Evolutionary conservation across 1,284 basidiomycete genomes (phyloP), one percentile per base, ranked within the genome.

Genomic region (Porodaedalea pini): DNA sequence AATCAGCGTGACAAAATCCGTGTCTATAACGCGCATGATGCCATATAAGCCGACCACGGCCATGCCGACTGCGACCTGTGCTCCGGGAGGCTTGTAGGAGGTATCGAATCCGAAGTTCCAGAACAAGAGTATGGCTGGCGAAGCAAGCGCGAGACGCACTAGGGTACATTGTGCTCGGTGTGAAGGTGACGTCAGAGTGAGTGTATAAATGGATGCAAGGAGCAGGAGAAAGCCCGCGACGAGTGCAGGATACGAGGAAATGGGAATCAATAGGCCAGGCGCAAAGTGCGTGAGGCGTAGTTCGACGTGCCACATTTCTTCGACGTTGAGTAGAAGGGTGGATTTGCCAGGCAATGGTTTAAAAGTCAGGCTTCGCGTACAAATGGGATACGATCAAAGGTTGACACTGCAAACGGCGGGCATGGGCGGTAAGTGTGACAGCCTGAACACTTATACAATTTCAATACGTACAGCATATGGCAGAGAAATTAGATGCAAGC

Each of bases 11-110:
- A 62, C 55, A 15, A 55, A 15, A 23, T 52, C 27, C 17, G 47
- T 54, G 15, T 61, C 56, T 17, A 62, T 17, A 10, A 56, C 49
- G 21, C 61, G 44, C 56, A 61, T 58, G 23, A 64, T 43, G 13
- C 51, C 56, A 41, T 63, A 63, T 21, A 55, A n/a, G 11, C 56
- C 58, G 15, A 62, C 41, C n/a, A 57, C 49, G 23, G 45, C 45
- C 49, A 61, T 58, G 6, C 49, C 61, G 2, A 52, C 36, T 13
- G 45, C 49, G 8, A 31, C 47, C 11, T 39, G 37, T 19, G n/a
- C 29, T 10, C 48, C 51, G 2, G 41, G 59, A 17, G 52, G 23
- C 21, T 10, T 32, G 45, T 61, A 61, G 4, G 43, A 17, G 19
- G 58, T 53, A 8, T 41, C 19, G 45, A 50, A 62, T 8, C 56